Percentiles rank a stretch among this genome's conserved stretches.
Conservation (phyloP, 768 basidiomycete species). For the Rhizopogon vinicolor region DNA sequence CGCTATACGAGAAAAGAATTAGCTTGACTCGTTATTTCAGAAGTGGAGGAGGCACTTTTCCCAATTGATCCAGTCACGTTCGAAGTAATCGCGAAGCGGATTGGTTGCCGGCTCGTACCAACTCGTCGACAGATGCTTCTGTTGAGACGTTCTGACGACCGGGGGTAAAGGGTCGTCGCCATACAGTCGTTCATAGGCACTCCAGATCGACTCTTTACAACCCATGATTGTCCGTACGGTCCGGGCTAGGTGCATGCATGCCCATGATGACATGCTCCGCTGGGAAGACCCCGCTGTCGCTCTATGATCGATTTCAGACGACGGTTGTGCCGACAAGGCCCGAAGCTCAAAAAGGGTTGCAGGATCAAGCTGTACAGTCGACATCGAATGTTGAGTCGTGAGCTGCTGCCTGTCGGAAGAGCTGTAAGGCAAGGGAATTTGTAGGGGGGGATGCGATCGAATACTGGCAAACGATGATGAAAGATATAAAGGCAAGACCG, state of each 20-base stretch:
- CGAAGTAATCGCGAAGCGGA: conserved; percentile 55
- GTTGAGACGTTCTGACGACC: conserved; percentile 32
- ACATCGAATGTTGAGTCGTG: background rate
- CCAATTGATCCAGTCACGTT: conserved; percentile 66
- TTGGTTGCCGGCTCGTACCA: conserved; percentile 18
- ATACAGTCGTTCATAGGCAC: conserved; percentile 50
- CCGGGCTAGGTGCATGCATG: conserved; percentile 63
- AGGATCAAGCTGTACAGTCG: conserved; percentile 20
- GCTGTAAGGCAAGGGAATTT: conserved; percentile 53
- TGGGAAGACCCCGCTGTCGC: conserved; percentile 15
- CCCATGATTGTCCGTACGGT: conserved; percentile 50
- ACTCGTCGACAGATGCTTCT: conserved; percentile 19
- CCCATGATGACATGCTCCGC: conserved; percentile 37
- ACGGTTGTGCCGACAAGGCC: conserved; percentile 14
- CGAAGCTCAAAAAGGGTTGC: conserved; percentile 28
- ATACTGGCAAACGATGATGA: conserved; percentile 52
- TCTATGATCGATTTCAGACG: conserved; percentile 18
- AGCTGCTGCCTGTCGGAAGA: conserved; percentile 25
- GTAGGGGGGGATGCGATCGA: conserved; percentile 41
- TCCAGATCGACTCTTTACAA: conserved; percentile 70
- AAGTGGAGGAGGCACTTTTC: conserved; percentile 43
- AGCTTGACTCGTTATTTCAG: background rate
- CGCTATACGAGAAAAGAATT: conserved; percentile 35
- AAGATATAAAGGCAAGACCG: conserved; percentile 66
- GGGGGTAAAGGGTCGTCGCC: conserved; percentile 34